Evolutionary conservation across 805 yeast genomes (phyloP).

Genomic region (Yarrowia deformans): DNA sequence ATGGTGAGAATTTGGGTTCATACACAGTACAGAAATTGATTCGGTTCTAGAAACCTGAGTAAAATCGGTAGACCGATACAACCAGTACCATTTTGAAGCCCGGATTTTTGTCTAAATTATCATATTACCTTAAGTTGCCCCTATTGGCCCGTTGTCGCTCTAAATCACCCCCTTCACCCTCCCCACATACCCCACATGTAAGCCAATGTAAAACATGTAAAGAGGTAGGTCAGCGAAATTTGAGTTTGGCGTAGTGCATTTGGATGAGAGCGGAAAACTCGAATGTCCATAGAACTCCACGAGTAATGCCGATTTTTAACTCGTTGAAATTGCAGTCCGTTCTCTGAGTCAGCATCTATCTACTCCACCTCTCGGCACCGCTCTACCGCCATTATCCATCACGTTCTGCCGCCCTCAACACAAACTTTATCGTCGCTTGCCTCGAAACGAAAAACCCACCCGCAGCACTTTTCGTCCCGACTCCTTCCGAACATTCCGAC

Average conservation of each 20-base stretch:
- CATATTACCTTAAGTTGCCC: no score
- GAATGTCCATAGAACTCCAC: no score
- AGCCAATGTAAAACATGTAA: constrained; percentile 38
- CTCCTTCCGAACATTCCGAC: constrained; percentile 19
- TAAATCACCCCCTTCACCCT: no score
- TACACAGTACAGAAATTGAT: neutral
- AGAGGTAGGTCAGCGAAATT: neutral
- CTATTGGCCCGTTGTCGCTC: no score
- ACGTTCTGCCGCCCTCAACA: neutral
- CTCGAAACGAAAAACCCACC: constrained; percentile 25
- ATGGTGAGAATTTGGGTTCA: neutral
- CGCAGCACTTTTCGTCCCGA: constrained; percentile 32
- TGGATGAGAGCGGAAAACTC: neutral
- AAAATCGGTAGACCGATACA: neutral
- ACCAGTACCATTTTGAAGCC: neutral
- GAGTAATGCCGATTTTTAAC: no score
- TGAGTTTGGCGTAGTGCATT: constrained; percentile 6
- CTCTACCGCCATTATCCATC: no score
- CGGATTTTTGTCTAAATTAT: no score
- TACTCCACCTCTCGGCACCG: no score
- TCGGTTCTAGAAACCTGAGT: no score
- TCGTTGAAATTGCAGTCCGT: no score
- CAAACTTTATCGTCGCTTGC: constrained; percentile 6
- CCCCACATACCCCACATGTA: constrained; percentile 38
- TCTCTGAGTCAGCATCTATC: no score